Percentiles rank a stretch among this genome's conserved stretches.
phyloP scores from a whole-genome alignment of 176 grass and related monocot species.

The Poa annua region DNA sequence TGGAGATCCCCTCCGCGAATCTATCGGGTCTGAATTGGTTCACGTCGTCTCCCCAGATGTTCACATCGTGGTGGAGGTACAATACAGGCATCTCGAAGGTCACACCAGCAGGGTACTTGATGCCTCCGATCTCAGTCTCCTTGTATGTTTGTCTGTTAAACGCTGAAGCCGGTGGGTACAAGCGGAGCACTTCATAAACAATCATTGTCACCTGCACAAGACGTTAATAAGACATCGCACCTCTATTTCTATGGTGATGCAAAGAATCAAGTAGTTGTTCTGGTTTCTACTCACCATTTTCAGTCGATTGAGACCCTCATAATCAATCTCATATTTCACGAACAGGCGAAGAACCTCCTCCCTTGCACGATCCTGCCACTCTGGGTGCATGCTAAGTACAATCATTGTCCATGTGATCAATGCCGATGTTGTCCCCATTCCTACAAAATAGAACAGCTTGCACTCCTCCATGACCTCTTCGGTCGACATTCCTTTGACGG shows the following conservation, averaged over 20 bases:
- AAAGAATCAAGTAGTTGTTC: neutral
- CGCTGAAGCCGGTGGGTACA: slow-evolving; percentile 46
- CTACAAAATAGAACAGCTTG: neutral
- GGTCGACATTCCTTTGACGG: neutral
- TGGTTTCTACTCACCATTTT: neutral
- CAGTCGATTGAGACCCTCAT: neutral
- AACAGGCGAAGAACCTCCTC: neutral
- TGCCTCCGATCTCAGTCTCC: slow-evolving; percentile 41
- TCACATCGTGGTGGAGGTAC: slow-evolving; percentile 43
- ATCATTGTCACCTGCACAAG: slow-evolving; percentile 64
- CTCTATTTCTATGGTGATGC: neutral
- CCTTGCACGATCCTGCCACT: slow-evolving; percentile 5
- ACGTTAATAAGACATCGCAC: neutral
- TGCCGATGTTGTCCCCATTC: neutral
- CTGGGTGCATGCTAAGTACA: neutral
- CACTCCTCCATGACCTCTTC: slow-evolving; percentile 1
- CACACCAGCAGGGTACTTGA: slow-evolving; percentile 44
- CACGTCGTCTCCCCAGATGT: slow-evolving; percentile 52
- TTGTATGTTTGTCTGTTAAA: slow-evolving; percentile 33
- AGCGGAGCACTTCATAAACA: slow-evolving; percentile 59
- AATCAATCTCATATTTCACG: neutral
- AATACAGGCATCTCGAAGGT: slow-evolving; percentile 22
- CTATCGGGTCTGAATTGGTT: slow-evolving; percentile 54
- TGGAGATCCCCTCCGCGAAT: neutral
- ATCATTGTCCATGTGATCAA: neutral